Evolutionary conservation across 208 protist species (phyloP).

Genomic region (Angomonas deanei): DNA sequence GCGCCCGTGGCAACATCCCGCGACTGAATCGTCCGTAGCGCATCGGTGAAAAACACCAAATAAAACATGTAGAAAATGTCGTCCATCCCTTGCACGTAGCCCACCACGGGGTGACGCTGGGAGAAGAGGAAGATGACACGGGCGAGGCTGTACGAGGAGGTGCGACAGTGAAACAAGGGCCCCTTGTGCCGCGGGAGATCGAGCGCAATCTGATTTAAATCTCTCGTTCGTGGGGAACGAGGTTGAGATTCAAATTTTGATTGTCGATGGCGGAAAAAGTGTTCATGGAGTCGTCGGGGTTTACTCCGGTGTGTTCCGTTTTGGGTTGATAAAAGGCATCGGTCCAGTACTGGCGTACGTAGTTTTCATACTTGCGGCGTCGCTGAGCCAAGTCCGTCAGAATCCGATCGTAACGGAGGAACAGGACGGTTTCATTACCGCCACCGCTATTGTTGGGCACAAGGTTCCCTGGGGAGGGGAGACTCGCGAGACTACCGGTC

Average conservation of each 20-base stretch:
- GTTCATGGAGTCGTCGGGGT: background rate
- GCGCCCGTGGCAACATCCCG: background rate
- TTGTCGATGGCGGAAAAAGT: background rate
- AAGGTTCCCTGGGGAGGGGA: background rate
- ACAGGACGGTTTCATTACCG: background rate
- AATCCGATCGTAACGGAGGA: background rate
- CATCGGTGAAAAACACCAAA: slow-evolving; percentile 79
- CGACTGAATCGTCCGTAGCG: slow-evolving; percentile 25
- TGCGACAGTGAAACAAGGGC: slow-evolving; percentile 47
- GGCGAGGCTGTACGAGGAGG: slow-evolving; percentile 51
- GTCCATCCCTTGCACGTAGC: slow-evolving; percentile 96
- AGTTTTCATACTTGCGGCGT: background rate
- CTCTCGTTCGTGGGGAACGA: slow-evolving; percentile 45
- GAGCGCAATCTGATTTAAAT: slow-evolving; percentile 70
- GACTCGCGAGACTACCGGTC: too few species aligned
- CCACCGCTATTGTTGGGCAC: background rate
- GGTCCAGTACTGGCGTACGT: slow-evolving; percentile 5
- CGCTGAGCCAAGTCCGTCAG: background rate
- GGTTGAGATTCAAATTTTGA: background rate
- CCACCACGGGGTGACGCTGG: slow-evolving; percentile 89
- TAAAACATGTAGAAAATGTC: slow-evolving; percentile 92
- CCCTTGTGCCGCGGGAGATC: slow-evolving; percentile 68
- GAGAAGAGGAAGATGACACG: slow-evolving; percentile 92
- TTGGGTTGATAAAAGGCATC: background rate
- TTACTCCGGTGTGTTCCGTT: background rate